A percentile compares a stretch with the other conserved stretches of the same genome.
These are phyloP conservation scores for Rosa rugosa DNA, from an alignment of 306 rosid genomes.

Conservation along the genomic window DNA sequence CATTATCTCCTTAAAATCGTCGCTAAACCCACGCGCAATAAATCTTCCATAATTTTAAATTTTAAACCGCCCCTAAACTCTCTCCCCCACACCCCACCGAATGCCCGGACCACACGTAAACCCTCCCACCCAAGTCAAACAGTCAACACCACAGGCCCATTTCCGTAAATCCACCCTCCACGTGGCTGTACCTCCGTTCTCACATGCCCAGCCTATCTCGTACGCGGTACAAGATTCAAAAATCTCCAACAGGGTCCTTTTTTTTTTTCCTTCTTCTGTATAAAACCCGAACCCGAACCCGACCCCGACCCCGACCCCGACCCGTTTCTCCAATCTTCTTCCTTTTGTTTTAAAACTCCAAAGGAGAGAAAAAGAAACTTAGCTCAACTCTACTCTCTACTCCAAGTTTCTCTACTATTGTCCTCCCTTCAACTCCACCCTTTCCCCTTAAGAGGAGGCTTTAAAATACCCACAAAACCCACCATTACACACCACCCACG, in stretches of 20 bases:
- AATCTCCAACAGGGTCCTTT: neutral
- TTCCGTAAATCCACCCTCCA: conserved; percentile 35
- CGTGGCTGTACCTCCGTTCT: conserved; percentile 48
- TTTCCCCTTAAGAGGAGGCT: neutral
- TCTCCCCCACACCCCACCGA: neutral
- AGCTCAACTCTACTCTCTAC: conserved; percentile 38
- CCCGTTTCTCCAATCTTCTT: neutral
- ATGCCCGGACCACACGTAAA: neutral
- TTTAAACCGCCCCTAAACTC: neutral
- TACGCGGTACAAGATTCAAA: conserved; percentile 55
- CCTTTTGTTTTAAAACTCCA: conserved; percentile 36
- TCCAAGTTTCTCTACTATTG: conserved; percentile 15
- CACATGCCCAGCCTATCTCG: neutral
- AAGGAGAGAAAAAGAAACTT: conserved; percentile 38
- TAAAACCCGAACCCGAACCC: neutral
- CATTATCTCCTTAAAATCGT: conserved; percentile 3
- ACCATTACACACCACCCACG: conserved; percentile 2
- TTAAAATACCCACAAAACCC: neutral
- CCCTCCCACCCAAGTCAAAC: neutral
- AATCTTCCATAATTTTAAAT: neutral
- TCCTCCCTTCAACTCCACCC: conserved; percentile 41
- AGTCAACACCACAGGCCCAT: conserved; percentile 21
- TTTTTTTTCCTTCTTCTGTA: neutral
- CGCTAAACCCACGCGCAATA: neutral
- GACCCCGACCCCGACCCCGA: conserved; percentile 6